Conservation (phyloP, 345 rosid species). For the Dipteronia sinensis region DNA sequence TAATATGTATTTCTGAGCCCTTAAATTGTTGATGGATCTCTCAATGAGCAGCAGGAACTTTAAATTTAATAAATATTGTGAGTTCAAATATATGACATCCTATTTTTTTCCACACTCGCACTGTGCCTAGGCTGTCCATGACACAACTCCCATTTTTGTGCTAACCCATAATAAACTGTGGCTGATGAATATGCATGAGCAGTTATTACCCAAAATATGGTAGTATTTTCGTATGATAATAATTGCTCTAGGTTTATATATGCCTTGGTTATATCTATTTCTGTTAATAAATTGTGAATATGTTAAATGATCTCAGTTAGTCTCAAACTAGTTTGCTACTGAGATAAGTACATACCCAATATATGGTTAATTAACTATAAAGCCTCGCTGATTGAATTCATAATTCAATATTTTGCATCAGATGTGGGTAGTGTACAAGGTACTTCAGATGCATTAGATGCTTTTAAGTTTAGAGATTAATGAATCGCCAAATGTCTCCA, state of each 20-base stretch:
- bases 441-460: background rate
- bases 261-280: background rate
- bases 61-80: background rate
- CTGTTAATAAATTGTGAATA: no score
- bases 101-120: background rate
- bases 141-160: background rate
- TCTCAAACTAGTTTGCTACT: background rate
- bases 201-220: background rate
- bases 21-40: background rate
- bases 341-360: background rate
- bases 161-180: background rate
- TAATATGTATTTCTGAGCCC: constrained; percentile 4
- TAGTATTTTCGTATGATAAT: background rate
- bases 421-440: background rate
- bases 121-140: background rate
- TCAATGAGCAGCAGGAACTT: background rate
- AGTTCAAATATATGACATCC: background rate
- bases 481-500: background rate
- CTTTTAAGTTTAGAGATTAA: background rate
- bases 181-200: background rate
- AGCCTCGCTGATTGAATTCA: background rate
- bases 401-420: background rate
- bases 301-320: background rate
- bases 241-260: background rate
- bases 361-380: background rate